phyloP scores from a whole-genome alignment of 768 basidiomycete genomes.

The Crassisporium funariophilum region DNA sequence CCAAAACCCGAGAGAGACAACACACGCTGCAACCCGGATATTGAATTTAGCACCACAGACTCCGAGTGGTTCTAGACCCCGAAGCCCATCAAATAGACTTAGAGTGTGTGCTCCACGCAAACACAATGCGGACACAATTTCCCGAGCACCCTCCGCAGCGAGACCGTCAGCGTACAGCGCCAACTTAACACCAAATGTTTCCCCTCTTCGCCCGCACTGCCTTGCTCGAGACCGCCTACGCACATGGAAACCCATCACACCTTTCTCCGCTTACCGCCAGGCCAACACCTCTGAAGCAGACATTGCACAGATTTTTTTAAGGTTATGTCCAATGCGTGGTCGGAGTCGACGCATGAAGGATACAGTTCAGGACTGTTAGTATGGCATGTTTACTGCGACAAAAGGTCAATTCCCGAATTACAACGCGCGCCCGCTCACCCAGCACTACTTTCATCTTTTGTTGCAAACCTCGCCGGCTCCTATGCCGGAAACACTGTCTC shows the following conservation, averaged over 20 bases:
- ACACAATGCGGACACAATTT: not conserved
- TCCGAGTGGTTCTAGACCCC: not conserved
- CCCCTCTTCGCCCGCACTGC: conserved; percentile 26
- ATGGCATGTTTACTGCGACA: conserved; percentile 44
- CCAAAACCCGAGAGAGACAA: conserved; percentile 1
- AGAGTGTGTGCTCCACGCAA: not conserved
- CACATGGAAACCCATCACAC: conserved; percentile 24
- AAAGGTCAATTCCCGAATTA: conserved; percentile 28
- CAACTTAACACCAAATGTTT: conserved; percentile 12
- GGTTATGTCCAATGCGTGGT: conserved; percentile 29
- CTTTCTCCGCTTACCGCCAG: not conserved
- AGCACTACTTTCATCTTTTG: conserved; percentile 29
- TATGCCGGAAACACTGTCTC: conserved; percentile 33
- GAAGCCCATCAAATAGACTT: not conserved
- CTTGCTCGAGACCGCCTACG: conserved; percentile 24
- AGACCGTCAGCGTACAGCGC: not conserved
- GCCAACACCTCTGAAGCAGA: conserved; percentile 16
- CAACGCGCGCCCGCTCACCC: conserved; percentile 28
- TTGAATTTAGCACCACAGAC: not conserved
- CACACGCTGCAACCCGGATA: not conserved
- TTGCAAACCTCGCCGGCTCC: conserved; percentile 30
- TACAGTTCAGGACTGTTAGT: conserved; percentile 41
- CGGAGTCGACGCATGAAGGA: conserved; percentile 27
- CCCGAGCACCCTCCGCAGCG: not conserved
- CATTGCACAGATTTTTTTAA: conserved; percentile 21